Conservation (phyloP, 2,329 filamentous ascomycete genomes). For the Exophiala lecanii-corni region DNA sequence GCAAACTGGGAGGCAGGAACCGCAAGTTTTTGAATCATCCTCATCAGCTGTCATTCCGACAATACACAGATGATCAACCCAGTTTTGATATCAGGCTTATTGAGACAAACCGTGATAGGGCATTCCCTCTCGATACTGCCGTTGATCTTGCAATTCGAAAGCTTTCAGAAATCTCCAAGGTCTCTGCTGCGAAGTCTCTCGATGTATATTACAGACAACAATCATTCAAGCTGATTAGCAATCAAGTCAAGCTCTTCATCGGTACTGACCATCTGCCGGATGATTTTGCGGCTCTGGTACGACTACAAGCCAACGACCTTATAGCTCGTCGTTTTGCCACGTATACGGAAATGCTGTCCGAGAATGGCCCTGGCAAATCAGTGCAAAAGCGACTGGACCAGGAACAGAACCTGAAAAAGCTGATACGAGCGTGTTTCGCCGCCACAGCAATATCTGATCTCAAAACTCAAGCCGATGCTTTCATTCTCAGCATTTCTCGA, state of each 20-base stretch:
- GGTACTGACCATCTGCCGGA: constrained; percentile 85
- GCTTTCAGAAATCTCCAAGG: constrained; percentile 72
- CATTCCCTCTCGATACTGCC: constrained; percentile 81
- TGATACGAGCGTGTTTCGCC: constrained; percentile 84
- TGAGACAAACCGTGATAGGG: constrained; percentile 80
- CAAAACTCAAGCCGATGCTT: constrained; percentile 66
- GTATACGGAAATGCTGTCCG: constrained; percentile 62
- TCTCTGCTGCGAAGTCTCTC: constrained; percentile 55
- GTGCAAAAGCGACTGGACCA: constrained; percentile 82
- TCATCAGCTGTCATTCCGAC: constrained; percentile 74
- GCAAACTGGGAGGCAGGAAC: constrained; percentile 92
- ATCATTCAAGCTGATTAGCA: constrained; percentile 78
- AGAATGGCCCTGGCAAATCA: constrained; percentile 74
- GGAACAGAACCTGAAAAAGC: constrained; percentile 73
- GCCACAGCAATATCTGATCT: constrained; percentile 78
- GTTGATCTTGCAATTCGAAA: constrained; percentile 86
- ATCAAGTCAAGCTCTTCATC: constrained; percentile 85
- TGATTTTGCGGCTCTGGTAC: constrained; percentile 76
- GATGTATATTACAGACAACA: constrained; percentile 91
- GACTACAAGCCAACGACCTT: constrained; percentile 85
- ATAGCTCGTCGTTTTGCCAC: constrained; percentile 66
- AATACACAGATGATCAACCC: constrained; percentile 79
- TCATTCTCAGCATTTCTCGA: constrained; percentile 75
- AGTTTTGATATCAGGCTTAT: constrained; percentile 87
- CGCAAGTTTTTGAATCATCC: constrained; percentile 91